A percentile compares a stretch with the other conserved stretches of the same genome.
phyloP scores from a whole-genome alignment of 1,139 yeast species.

The Blastobotrys apis region DNA sequence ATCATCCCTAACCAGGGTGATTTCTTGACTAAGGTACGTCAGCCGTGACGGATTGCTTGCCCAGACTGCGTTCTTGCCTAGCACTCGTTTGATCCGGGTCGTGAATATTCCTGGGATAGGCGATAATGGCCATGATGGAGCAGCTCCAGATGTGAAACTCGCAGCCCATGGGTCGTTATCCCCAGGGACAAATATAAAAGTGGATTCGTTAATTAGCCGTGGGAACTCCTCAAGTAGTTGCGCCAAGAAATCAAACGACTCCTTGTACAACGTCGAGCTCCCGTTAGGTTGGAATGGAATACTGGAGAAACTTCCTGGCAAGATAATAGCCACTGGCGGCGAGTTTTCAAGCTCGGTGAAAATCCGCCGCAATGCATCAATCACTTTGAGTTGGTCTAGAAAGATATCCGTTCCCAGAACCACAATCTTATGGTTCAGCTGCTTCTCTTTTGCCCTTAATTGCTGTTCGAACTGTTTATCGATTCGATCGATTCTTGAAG shows the following conservation, averaged over 20 bases:
- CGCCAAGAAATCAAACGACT: constrained; percentile 69
- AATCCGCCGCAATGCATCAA: constrained; percentile 60
- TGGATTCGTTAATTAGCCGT: constrained; percentile 36
- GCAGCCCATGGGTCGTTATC: constrained; percentile 92
- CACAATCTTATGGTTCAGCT: constrained; percentile 56
- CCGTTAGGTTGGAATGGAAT: constrained; percentile 54
- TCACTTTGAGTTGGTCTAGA: constrained; percentile 53
- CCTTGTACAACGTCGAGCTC: constrained; percentile 53
- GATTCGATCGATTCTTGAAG: constrained; percentile 43
- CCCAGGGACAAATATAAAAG: constrained; percentile 76
- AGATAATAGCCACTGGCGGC: constrained; percentile 56
- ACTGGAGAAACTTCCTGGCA: constrained; percentile 69
- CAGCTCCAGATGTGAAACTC: constrained; percentile 61
- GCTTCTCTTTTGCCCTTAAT: constrained; percentile 53
- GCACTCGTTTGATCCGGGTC: constrained; percentile 57
- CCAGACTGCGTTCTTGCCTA: constrained; percentile 64
- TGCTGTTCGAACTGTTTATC: constrained; percentile 56
- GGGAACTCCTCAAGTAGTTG: constrained; percentile 49
- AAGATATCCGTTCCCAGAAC: constrained; percentile 71
- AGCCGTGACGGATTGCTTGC: constrained; percentile 74
- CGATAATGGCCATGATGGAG: constrained; percentile 64
- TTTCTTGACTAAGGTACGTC: constrained; percentile 77
- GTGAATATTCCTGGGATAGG: constrained; percentile 69
- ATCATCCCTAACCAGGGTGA: constrained; percentile 70
- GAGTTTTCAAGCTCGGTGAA: constrained; percentile 46